Percentiles rank a stretch among this genome's conserved stretches.
Conservation (phyloP, 208 protist genomes). For the Angomonas desouzai region DNA sequence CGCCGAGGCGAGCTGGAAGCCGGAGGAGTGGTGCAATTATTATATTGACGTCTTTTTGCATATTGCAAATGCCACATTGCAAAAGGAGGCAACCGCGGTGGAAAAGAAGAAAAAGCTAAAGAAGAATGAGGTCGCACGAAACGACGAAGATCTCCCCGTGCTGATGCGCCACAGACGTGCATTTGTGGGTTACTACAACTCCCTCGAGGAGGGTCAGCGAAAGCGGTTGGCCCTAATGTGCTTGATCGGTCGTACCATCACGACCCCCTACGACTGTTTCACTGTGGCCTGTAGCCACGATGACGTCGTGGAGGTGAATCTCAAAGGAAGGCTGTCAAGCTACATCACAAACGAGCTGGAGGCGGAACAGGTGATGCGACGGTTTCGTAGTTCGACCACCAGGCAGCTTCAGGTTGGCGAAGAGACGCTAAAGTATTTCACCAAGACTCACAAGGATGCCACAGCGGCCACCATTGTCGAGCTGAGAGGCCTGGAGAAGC, state of each 20-base stretch:
- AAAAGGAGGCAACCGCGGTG: constrained; percentile 46
- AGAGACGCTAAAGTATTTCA: constrained; percentile 86
- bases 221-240: constrained; percentile 80
- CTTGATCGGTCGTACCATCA: constrained; percentile 63
- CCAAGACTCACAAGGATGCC: constrained; percentile 68
- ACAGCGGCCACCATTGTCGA: constrained; percentile 79
- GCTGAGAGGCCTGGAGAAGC: constrained; percentile 84
- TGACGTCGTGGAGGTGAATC: constrained; percentile 70
- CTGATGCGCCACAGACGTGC: constrained; percentile 75
- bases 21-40: constrained; percentile 87
- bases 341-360: constrained; percentile 82
- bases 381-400: constrained; percentile 70
- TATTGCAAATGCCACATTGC: constrained; percentile 73
- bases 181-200: constrained; percentile 85
- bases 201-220: constrained; percentile 55
- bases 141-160: constrained; percentile 68
- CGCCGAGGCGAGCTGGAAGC: constrained; percentile 76
- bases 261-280: constrained; percentile 74
- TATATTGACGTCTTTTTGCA: constrained; percentile 80
- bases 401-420: constrained; percentile 87
- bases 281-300: constrained; percentile 74
- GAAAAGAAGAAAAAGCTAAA: constrained; percentile 28
- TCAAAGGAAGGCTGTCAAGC: constrained; percentile 58
- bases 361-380: constrained; percentile 78
- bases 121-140: constrained; percentile 17